Evolutionary conservation across 2,329 filamentous ascomycete species (phyloP).

Genomic region (Claviceps sp.): DNA sequence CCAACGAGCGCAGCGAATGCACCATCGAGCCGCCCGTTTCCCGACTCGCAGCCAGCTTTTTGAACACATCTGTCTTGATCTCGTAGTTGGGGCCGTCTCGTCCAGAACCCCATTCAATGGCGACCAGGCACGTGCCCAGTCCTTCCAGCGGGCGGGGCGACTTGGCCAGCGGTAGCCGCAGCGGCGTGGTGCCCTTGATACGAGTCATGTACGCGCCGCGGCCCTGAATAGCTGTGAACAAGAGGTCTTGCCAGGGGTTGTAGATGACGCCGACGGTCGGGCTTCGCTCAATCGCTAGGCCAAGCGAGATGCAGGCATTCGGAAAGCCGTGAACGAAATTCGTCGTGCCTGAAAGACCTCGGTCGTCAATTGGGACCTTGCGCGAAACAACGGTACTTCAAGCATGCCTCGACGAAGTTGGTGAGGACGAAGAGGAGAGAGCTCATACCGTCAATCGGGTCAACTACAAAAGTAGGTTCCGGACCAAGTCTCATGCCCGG

Average conservation of each 20-base stretch:
- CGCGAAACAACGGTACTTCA: too few relatives aligned
- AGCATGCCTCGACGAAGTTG: neutral
- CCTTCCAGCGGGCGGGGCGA: constrained; percentile 43
- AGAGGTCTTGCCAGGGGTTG: constrained; percentile 58
- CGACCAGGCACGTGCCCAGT: constrained; percentile 51
- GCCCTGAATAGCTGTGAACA: constrained; percentile 58
- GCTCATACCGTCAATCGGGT: constrained; percentile 58
- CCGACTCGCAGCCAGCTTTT: constrained; percentile 41
- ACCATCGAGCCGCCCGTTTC: constrained; percentile 62
- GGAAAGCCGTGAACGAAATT: constrained; percentile 72
- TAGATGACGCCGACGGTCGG: constrained; percentile 65
- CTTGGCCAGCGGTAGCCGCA: constrained; percentile 26
- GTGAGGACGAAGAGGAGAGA: neutral
- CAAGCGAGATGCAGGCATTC: constrained; percentile 63
- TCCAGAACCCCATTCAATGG: constrained; percentile 60
- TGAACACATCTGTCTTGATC: constrained; percentile 54
- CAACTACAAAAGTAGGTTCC: constrained; percentile 65
- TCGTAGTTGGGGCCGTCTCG: constrained; percentile 58
- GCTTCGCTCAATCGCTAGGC: constrained; percentile 47
- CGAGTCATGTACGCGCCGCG: constrained; percentile 48
- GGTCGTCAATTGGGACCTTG: too few relatives aligned
- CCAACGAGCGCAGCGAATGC: constrained; percentile 56
- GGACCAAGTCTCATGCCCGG: constrained; percentile 49
- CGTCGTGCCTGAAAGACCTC: constrained; percentile 34
- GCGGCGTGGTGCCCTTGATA: constrained; percentile 24